These are phyloP conservation scores for Ogataea kodamae DNA, from an alignment of 805 yeast species.

Conservation along the genomic window DNA sequence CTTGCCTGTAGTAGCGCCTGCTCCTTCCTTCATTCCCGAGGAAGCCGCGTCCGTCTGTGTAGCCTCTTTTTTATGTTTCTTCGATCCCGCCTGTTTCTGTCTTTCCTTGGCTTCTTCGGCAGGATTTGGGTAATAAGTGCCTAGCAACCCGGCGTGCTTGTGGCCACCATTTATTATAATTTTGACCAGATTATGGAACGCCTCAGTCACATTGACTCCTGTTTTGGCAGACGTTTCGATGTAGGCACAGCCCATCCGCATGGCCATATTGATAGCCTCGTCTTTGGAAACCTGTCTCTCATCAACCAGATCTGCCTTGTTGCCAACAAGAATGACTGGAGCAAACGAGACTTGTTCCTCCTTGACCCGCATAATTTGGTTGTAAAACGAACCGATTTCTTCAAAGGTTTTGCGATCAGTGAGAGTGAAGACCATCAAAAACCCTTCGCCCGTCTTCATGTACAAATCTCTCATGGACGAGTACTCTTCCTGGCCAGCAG, in stretches of 20 bases:
- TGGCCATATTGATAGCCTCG: conserved; percentile 63
- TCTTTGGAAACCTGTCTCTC: conserved; percentile 61
- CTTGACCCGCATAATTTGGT: conserved; percentile 42
- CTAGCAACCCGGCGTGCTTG: conserved; percentile 26
- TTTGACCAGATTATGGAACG: conserved; percentile 35
- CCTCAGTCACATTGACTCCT: conserved; percentile 66
- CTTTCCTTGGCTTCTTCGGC: conserved; percentile 23
- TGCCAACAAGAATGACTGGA: conserved; percentile 77
- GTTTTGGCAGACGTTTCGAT: conserved; percentile 93
- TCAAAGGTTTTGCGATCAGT: conserved; percentile 83
- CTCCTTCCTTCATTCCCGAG: conserved; percentile 4
- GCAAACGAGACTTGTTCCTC: conserved; percentile 55
- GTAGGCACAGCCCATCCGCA: conserved; percentile 65
- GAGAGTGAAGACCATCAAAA: conserved; percentile 81
- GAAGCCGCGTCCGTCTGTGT: conserved; percentile 6
- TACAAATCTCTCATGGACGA: conserved; percentile 91
- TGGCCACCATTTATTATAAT: conserved; percentile 29
- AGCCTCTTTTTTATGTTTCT: conserved; percentile 15
- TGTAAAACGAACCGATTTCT: conserved; percentile 70
- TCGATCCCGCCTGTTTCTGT: conserved; percentile 7
- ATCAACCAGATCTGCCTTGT: conserved; percentile 62
- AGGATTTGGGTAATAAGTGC: conserved; percentile 28
- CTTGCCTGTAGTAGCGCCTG: conserved; percentile 3
- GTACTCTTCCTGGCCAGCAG: conserved; percentile 98
- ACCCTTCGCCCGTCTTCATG: conserved; percentile 96